Percentiles rank a stretch among this genome's conserved stretches.
phyloP scores from a whole-genome alignment of 2,329 filamentous ascomycete species.

The Hirsutella minnesotensis region DNA sequence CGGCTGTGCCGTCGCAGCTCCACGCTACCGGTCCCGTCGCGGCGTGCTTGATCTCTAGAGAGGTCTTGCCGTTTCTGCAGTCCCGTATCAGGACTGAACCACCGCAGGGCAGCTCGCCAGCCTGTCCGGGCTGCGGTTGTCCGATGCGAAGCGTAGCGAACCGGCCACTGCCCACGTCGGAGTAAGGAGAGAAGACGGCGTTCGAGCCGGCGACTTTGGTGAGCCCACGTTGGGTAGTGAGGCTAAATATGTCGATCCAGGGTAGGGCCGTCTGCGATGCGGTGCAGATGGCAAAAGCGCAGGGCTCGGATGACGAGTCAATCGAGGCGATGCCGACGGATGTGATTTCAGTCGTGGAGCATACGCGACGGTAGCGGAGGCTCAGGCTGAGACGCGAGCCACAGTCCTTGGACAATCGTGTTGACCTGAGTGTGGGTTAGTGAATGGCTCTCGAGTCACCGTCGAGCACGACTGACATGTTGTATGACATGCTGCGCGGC shows the following conservation, averaged over 20 bases:
- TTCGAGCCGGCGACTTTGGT: slow-evolving; percentile 19
- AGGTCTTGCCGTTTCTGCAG: slow-evolving; percentile 16
- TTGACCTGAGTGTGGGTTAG: too few species aligned
- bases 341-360: slow-evolving; percentile 19
- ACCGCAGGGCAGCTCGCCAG: slow-evolving; percentile 18
- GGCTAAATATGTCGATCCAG: slow-evolving; percentile 24
- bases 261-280: slow-evolving; percentile 16
- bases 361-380: slow-evolving; percentile 16
- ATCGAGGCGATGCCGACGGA: slow-evolving; percentile 16
- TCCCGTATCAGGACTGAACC: slow-evolving; percentile 20
- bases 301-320: slow-evolving; percentile 5
- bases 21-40: slow-evolving; percentile 17
- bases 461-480: too few species aligned
- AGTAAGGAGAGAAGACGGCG: slow-evolving; percentile 15
- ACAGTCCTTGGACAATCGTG: too few species aligned
- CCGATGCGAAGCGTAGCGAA: slow-evolving; percentile 19
- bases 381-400: slow-evolving; percentile 4
- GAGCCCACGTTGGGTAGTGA: slow-evolving; percentile 12
- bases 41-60: slow-evolving; percentile 18
- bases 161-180: slow-evolving; percentile 3
- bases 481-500: too few species aligned
- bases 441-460: too few species aligned
- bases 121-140: slow-evolving; percentile 16
- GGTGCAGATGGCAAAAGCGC: slow-evolving; percentile 19
- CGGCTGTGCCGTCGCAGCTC: slow-evolving; percentile 17